phyloP scores from a whole-genome alignment of 768 basidiomycete genomes.

The Tulasnella sp. region DNA sequence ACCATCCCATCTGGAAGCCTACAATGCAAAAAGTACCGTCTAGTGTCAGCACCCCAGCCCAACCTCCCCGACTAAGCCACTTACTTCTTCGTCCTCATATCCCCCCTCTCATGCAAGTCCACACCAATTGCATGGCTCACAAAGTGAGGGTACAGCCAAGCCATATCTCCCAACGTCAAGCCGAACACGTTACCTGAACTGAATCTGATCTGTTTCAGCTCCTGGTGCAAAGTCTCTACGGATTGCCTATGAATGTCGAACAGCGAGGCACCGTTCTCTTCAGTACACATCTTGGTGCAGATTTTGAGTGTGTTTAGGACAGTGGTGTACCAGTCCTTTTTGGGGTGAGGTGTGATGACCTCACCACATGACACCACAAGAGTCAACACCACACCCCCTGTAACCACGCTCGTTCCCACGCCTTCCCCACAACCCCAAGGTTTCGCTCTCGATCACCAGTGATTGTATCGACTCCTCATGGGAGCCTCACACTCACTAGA shows the following conservation, averaged over 20 bases:
- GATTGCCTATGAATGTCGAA: constrained; percentile 75
- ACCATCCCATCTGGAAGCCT: constrained; percentile 83
- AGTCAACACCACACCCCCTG: too few relatives aligned
- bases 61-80: neutral
- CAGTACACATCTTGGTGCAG: constrained; percentile 37
- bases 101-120: constrained; percentile 79
- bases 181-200: constrained; percentile 30
- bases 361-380: too few relatives aligned
- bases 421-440: too few relatives aligned
- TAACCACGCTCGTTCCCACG: too few relatives aligned
- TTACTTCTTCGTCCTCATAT: constrained; percentile 7
- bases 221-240: constrained; percentile 59
- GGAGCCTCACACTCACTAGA: too few relatives aligned
- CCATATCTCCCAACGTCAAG: constrained; percentile 56
- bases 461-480: too few relatives aligned
- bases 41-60: neutral
- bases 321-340: constrained; percentile 69
- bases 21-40: too few relatives aligned
- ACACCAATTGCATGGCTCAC: constrained; percentile 90
- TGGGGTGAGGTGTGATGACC: constrained; percentile 72
- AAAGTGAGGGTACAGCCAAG: constrained; percentile 87
- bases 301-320: constrained; percentile 41
- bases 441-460: too few relatives aligned
- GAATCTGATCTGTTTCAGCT: constrained; percentile 68
- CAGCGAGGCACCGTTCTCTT: constrained; percentile 53